phyloP scores from a whole-genome alignment of 495 filamentous ascomycete species.

The Penicillium soppii region DNA sequence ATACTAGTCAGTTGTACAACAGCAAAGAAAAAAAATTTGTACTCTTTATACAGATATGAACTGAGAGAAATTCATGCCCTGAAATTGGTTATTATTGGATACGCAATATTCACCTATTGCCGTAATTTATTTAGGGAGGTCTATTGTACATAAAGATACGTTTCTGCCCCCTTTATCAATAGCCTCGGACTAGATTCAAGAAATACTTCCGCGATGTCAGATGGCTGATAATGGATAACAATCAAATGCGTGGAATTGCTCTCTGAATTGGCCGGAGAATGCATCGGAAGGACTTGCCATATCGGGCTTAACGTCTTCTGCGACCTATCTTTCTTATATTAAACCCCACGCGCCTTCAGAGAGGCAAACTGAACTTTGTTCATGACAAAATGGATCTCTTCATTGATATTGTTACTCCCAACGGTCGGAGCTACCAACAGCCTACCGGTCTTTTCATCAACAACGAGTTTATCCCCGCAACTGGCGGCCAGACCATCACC shows the following conservation, averaged over 20 bases:
- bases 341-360: not conserved
- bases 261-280: not conserved
- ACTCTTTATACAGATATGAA: too few species aligned
- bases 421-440: slow-evolving; percentile 77
- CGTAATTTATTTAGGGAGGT: too few species aligned
- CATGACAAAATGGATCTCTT: slow-evolving; percentile 11
- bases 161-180: too few species aligned
- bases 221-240: too few species aligned
- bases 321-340: not conserved
- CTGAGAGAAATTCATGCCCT: too few species aligned
- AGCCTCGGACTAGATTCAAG: too few species aligned
- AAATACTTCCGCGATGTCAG: too few species aligned
- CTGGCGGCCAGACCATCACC: slow-evolving; percentile 67
- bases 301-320: not conserved
- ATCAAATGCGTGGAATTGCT: not conserved
- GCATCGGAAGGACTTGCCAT: slow-evolving; percentile 7
- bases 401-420: slow-evolving; percentile 80
- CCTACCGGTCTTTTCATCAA: slow-evolving; percentile 91
- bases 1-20: too few species aligned
- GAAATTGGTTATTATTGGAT: too few species aligned
- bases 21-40: too few species aligned
- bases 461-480: slow-evolving; percentile 82
- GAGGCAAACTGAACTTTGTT: not conserved
- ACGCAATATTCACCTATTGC: too few species aligned
- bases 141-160: too few species aligned